These are phyloP conservation scores for Kwoniella botswanensis DNA, from an alignment of 768 basidiomycete genomes.

Conservation along the genomic window DNA sequence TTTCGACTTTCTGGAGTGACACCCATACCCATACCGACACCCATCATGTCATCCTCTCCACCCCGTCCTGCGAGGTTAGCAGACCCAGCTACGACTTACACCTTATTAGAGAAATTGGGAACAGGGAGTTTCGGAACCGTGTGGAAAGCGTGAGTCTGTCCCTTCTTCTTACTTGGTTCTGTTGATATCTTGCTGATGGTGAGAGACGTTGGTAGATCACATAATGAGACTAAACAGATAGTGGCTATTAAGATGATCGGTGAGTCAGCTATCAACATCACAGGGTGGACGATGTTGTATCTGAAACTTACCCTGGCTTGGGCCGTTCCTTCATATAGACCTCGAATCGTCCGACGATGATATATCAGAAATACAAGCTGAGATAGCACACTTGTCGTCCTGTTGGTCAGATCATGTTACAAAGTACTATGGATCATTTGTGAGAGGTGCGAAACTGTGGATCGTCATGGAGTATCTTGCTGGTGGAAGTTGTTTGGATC, in stretches of 20 bases:
- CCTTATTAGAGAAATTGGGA: conserved; percentile 91
- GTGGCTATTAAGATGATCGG: conserved; percentile 99
- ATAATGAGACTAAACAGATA: conserved; percentile 89
- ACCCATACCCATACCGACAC: not conserved
- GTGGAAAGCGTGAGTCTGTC: conserved; percentile 75
- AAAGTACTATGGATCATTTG: conserved; percentile 94
- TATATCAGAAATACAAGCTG: conserved; percentile 97
- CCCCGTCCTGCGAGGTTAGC: conserved; percentile 20
- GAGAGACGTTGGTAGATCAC: conserved; percentile 62
- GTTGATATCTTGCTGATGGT: not conserved
- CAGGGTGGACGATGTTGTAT: not conserved
- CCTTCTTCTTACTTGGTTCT: not conserved
- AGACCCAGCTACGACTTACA: conserved; percentile 88
- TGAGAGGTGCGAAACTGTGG: conserved; percentile 96
- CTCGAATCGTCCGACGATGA: conserved; percentile 98
- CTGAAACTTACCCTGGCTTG: not conserved
- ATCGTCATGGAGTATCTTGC: conserved; percentile 99
- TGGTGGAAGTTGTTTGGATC: conserved; percentile 96
- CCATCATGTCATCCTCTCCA: conserved; percentile 18
- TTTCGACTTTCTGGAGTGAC: not conserved
- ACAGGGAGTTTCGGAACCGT: conserved; percentile 96
- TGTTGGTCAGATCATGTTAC: conserved; percentile 98
- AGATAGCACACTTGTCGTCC: conserved; percentile 93
- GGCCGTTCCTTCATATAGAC: conserved; percentile 63
- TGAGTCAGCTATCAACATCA: conserved; percentile 57